Base-by-base conservation (phyloP, 2,329 filamentous ascomycete species). In the Aspergillus glaucus region DNA sequence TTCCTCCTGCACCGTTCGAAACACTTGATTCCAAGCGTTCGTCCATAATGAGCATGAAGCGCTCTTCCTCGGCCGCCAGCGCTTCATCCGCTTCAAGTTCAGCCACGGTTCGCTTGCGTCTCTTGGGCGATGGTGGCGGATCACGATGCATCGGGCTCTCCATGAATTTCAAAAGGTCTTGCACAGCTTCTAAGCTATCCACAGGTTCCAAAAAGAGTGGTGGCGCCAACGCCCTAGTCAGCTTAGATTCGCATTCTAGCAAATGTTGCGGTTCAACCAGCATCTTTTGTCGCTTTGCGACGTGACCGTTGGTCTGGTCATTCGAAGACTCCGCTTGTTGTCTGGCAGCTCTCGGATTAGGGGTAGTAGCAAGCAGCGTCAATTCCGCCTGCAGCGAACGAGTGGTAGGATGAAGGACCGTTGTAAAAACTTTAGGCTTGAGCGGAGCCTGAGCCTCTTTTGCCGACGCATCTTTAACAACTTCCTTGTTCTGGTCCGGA, bases 61-160 rank as follows among this genome's bases (percentile, higher is more conserved):
- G 82, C 69, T 98, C 91, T 55, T 89, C 84, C 50, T 90, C 88
- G 19, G 91, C 92, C 0, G 90, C 89, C 51, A 89, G 79, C 1
- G 93, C 92, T 70, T 98, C 91, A 62, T 98, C 93, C 6, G 92
- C 92, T 7, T 89, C 93, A 74, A 97, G 82, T 65, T 98, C 92
- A 7, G 93, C 93, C 15, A 94, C 85, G 0, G 93, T 98, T 53
- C 92, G 84, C 76, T 98, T 97, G 49, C 93, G 79, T 6, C 85
- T 85, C 76, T 95, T 96, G 3, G 90, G 90, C 51, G 86, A 80
- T 0, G 93, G 92, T 8, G 89, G 85, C 40, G 82, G 76, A 44
- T 86, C 81, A 26, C 82, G 80, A 66, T 96, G 88, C 48, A 89
- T 82, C 6, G 90, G 86, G 65, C 94, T 87, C 17, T 81, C 78